Base-by-base conservation (phyloP, 78 protist species). In the Dictyostelium intermedium region DNA sequence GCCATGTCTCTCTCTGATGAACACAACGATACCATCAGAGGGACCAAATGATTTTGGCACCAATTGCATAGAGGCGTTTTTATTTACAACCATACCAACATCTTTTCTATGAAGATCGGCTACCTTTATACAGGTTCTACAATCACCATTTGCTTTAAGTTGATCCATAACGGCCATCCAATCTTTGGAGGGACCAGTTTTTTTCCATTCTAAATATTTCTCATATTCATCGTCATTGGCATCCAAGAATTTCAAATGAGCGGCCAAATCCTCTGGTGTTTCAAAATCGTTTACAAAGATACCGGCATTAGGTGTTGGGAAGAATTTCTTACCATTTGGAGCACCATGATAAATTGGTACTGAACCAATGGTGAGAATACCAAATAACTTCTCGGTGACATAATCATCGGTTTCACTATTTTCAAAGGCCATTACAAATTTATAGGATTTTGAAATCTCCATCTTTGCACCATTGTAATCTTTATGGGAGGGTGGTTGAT, bases 311-410 rank as follows among this genome's bases (percentile, higher is more conserved):
- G 82, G 63, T 1, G 60, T 43, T 72, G 87, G 91, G 2, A 77
- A 83, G 76, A 86, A 93, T 37, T 84, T 79, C 30, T 39, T 39
- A 32, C 61, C 87, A 72, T 93, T 93, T 13, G 96, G 93, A 20
- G 96, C 96, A 11, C 96, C 96, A 43, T 86, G 78, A 37, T 93
- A 93, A 7, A 93, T 77, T 81, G 91, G 91, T 34, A 82, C 91
- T 3, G 84, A 53, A n/a, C 96, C 84, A 47, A 78, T 61, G 8
- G 85, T 77, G 13, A 81, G 20, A 30, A 83, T 82, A 66, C 91
- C 92, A 89, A 87, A 96, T n/a, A 96, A 27, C 60, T 96, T 96
- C 69, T 96, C 97, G 5, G 97, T 92, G 45, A 96, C 96, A 81
- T 96, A 96, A 45, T 96, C 97, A 70, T 85, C 95, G 7, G 91